phyloP scores from a whole-genome alignment of 768 basidiomycete genomes.

The Mycena galopus region DNA sequence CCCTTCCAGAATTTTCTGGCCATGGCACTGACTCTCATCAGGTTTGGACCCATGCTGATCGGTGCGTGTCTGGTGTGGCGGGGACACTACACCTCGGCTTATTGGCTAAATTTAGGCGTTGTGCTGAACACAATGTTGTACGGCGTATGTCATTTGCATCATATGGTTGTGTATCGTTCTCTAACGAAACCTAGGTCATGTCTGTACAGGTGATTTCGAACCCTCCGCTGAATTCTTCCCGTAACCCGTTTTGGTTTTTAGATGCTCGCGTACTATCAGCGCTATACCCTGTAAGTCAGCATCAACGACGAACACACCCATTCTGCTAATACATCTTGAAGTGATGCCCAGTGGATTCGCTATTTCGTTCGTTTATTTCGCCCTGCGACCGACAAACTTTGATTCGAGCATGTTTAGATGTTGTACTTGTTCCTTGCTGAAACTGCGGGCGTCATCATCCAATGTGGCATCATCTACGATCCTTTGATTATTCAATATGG shows the following conservation, averaged over 20 bases:
- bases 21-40: background rate
- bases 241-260: too few relatives aligned
- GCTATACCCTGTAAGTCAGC: constrained; percentile 7
- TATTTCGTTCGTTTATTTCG: background rate
- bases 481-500: constrained; percentile 28
- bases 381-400: background rate
- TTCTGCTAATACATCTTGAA: background rate
- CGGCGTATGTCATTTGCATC: constrained; percentile 11
- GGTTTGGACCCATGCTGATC: constrained; percentile 30
- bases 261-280: background rate
- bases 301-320: too few relatives aligned
- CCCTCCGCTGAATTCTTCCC: too few relatives aligned
- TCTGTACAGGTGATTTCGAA: constrained; percentile 8
- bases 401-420: constrained; percentile 12
- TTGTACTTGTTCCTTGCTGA: constrained; percentile 26
- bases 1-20: background rate
- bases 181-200: constrained; percentile 2
- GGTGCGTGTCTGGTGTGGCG: constrained; percentile 2
- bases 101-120: constrained; percentile 16
- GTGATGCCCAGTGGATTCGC: constrained; percentile 19
- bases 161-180: background rate
- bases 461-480: constrained; percentile 27
- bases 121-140: constrained; percentile 28
- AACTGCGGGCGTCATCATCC: constrained; percentile 17
- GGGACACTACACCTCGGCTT: background rate